Evolutionary conservation across 306 rosid species (phyloP).

Genomic region (Prunus mume): DNA sequence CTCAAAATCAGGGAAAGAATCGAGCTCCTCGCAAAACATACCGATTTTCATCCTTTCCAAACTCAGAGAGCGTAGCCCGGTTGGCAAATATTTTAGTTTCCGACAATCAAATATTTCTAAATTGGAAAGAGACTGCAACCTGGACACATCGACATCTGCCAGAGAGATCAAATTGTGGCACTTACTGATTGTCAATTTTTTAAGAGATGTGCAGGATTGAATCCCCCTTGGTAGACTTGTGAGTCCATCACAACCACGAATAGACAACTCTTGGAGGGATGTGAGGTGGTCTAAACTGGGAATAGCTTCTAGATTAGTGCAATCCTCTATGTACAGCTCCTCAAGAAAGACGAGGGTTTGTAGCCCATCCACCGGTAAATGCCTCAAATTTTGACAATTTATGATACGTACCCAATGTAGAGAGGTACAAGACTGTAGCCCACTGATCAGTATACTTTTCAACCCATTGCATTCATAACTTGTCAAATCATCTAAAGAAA

Average conservation of each 20-base stretch:
- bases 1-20: neutral
- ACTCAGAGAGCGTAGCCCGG: neutral
- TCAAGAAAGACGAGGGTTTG: neutral
- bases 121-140: neutral
- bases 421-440: neutral
- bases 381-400: neutral
- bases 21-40: neutral
- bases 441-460: neutral
- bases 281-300: too few relatives aligned
- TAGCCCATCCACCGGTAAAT: neutral
- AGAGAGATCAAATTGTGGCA: neutral
- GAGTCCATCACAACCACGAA: neutral
- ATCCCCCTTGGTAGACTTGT: neutral
- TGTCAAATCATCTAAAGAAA: neutral
- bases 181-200: rapidly evolving
- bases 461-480: neutral
- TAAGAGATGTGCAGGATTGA: neutral
- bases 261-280: too few relatives aligned
- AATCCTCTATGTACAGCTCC: neutral
- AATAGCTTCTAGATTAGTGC: neutral
- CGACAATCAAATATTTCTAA: rapidly evolving
- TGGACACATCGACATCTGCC: neutral
- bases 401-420: rapidly evolving
- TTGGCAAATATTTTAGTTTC: neutral
- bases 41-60: rapidly evolving